Conservation (phyloP, 2,329 filamentous ascomycete genomes). For the Penicillium sp. region DNA sequence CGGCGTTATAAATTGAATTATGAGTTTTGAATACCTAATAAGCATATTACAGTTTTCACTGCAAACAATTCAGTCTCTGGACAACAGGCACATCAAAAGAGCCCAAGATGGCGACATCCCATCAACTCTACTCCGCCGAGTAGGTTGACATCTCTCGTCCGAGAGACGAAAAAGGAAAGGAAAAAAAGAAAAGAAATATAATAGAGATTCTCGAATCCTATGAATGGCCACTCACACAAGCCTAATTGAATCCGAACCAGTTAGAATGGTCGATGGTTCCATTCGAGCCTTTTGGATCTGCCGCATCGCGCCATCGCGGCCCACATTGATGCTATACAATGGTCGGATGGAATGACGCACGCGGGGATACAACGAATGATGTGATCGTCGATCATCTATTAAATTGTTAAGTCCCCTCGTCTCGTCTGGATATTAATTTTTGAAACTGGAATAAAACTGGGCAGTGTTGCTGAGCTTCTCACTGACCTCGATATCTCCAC, state of each 20-base stretch:
- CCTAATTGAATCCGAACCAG: constrained; percentile 6
- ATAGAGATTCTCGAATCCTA: too few relatives aligned
- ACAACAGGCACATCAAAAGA: background rate
- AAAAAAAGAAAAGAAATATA: too few relatives aligned
- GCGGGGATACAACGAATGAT: constrained; percentile 9
- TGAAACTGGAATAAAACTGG: too few relatives aligned
- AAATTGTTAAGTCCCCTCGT: background rate
- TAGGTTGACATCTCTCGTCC: constrained; percentile 12
- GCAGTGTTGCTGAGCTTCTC: too few relatives aligned
- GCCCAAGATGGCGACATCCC: constrained; percentile 1
- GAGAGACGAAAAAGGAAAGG: too few relatives aligned
- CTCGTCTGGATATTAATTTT: too few relatives aligned
- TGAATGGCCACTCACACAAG: constrained; percentile 1
- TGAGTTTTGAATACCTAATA: too few relatives aligned
- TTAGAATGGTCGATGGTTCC: constrained; percentile 1
- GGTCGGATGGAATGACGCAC: constrained; percentile 13
- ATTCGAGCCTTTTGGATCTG: constrained; percentile 5
- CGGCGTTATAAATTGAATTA: too few relatives aligned
- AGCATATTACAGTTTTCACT: too few relatives aligned
- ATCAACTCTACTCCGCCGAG: background rate
- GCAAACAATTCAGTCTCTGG: too few relatives aligned
- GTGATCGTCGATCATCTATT: constrained; percentile 7
- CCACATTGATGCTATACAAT: constrained; percentile 34
- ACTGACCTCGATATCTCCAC: too few relatives aligned
- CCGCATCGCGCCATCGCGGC: constrained; percentile 32